These are phyloP conservation scores for Camelina hispida DNA, from an alignment of 345 rosid species.

Conservation along the genomic window DNA sequence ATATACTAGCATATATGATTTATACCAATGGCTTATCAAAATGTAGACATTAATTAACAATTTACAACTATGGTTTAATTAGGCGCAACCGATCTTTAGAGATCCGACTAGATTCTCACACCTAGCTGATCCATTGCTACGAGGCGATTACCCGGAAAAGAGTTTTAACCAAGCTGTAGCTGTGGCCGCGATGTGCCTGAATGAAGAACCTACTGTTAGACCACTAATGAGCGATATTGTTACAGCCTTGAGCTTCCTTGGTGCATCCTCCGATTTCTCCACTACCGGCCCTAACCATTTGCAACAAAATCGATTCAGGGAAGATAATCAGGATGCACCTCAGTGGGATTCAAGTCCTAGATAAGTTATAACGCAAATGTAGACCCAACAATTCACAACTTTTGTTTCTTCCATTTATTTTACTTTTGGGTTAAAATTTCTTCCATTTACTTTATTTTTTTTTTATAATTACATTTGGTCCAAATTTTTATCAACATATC, in stretches of 20 bases:
- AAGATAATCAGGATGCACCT: conserved; percentile 8
- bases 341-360: conserved; percentile 26
- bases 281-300: background rate
- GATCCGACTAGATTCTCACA: conserved; percentile 53
- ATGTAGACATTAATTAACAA: conserved; percentile 3
- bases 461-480: background rate
- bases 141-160: conserved; percentile 53
- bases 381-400: background rate
- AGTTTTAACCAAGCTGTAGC: conserved; percentile 76
- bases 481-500: background rate
- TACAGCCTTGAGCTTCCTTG: conserved; percentile 68
- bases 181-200: conserved; percentile 82
- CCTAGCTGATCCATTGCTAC: conserved; percentile 70
- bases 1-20: background rate
- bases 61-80: background rate
- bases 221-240: conserved; percentile 80
- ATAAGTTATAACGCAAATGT: background rate
- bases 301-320: background rate
- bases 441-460: background rate
- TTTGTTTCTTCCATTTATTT: background rate
- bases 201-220: conserved; percentile 63
- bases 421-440: background rate
- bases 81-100: conserved; percentile 77
- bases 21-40: background rate
- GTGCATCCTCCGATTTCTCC: conserved; percentile 9